Percentiles rank a stretch among this genome's conserved stretches.
These are phyloP conservation scores for Firmiana major DNA, from an alignment of 345 rosid genomes.

Conservation along the genomic window DNA sequence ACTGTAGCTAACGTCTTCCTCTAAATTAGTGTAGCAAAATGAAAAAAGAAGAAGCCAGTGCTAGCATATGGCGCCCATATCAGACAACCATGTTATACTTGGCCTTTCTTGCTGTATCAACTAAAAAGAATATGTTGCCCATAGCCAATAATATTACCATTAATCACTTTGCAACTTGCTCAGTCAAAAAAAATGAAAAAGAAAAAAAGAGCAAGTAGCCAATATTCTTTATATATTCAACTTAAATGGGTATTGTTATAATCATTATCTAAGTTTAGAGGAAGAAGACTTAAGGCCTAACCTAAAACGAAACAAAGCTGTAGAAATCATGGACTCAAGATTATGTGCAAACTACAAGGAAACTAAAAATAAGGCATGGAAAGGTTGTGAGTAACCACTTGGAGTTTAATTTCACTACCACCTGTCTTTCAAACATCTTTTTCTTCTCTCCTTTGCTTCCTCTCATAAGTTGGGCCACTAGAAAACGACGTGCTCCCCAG, in stretches of 20 bases:
- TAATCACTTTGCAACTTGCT: slow-evolving; percentile 5
- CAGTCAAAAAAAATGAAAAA: neutral
- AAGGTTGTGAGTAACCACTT: neutral
- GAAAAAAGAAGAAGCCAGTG: too few species aligned
- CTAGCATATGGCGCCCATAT: neutral
- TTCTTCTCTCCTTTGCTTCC: neutral
- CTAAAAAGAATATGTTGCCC: neutral
- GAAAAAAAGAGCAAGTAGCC: neutral
- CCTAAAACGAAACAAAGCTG: neutral
- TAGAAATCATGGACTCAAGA: slow-evolving; percentile 1
- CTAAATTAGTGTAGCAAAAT: neutral
- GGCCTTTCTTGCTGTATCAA: neutral
- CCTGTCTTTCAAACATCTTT: neutral
- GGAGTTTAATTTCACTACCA: neutral
- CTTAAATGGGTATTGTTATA: neutral
- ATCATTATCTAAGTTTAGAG: neutral
- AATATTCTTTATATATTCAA: neutral
- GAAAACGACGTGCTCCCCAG: slow-evolving; percentile 52
- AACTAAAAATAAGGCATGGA: neutral
- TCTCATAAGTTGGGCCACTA: slow-evolving; percentile 23
- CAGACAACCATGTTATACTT: neutral
- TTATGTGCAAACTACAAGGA: neutral
- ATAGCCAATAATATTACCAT: neutral
- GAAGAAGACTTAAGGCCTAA: slow-evolving; percentile 10
- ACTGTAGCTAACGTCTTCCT: neutral